Base-by-base conservation (phyloP, 129 eudicot genomes). In the Rutidosis leptorrhynchoides region DNA sequence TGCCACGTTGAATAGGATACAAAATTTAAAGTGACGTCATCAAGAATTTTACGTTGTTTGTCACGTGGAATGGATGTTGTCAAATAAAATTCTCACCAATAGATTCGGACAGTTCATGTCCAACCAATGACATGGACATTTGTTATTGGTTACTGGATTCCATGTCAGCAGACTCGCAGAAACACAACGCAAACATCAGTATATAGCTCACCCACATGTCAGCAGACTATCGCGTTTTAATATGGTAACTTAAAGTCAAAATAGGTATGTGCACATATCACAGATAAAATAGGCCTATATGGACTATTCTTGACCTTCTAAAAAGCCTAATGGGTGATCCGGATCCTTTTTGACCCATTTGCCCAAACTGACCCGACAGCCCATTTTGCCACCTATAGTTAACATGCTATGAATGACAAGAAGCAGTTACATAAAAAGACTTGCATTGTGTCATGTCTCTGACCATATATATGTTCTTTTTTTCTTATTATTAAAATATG, bases 151-250 rank as follows among this genome's bases (percentile, higher is more conserved):
- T n/a, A 45, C n/a, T 25, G 25, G 35, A 64, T 43, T 65, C 25
- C 57, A 26, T 27, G 26, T 46, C 58, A 65, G 21, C 42, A 21
- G 17, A 21, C 11, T 19, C 15, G 16, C 25, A 62, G 22, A 63
- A 63, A 37, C 22, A 30, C 68, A 63, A 37, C 22, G 51, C 68
- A 63, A 63, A 63, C 54, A 37, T 63, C 52, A 24, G 3, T 43
- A 21, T 43, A 37, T 43, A 25, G 55, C 37, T 64, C 69, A 43
- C 37, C 55, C 21, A 43, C 69, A 43, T 64, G 46, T 29, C 65
- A 29, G 46, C 45, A n/a, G 26, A 28, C 14, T n/a, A n/a, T 60
- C 26, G 14, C 7, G 35, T 28, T 15, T 58, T 29, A 5, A 29
- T 59, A 58, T 58, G 7, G 7, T 28, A 58, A 27, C 6, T 28